Conservation (phyloP, 768 basidiomycete species). For the Boletus reticuloceps region DNA sequence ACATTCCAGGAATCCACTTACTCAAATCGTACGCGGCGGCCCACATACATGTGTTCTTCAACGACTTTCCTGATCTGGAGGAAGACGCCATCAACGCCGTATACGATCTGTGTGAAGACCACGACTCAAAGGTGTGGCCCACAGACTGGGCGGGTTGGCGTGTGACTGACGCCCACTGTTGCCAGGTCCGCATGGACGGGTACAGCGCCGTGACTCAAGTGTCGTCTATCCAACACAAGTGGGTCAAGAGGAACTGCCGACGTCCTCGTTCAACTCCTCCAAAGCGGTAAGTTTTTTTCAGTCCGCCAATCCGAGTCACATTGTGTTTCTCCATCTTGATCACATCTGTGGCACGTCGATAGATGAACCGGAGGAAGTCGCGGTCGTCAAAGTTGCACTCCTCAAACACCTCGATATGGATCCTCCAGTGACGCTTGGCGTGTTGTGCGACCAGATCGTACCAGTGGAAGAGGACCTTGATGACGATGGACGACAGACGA, state of each 20-base stretch:
- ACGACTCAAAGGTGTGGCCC: constrained; percentile 44
- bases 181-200: constrained; percentile 66
- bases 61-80: constrained; percentile 67
- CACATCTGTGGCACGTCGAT: constrained; percentile 12
- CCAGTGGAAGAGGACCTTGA: constrained; percentile 50
- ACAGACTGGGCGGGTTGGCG: constrained; percentile 4
- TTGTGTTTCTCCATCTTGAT: constrained; percentile 16
- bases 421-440: constrained; percentile 55
- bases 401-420: constrained; percentile 64
- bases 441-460: constrained; percentile 66
- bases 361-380: constrained; percentile 69
- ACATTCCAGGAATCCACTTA: constrained; percentile 42
- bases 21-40: constrained; percentile 58
- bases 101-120: constrained; percentile 77
- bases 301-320: not conserved
- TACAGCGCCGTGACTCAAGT: constrained; percentile 58
- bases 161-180: not conserved
- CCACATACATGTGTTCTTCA: constrained; percentile 58
- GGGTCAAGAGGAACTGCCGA: constrained; percentile 72
- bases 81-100: constrained; percentile 76
- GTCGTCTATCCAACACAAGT: constrained; percentile 48
- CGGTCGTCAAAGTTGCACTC: constrained; percentile 57
- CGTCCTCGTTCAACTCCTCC: constrained; percentile 71
- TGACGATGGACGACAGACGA: constrained; percentile 55
- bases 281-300: constrained; percentile 54